These are phyloP conservation scores for Chenopodium formosanum DNA, from an alignment of 148 eudicot species.

Conservation along the genomic window DNA sequence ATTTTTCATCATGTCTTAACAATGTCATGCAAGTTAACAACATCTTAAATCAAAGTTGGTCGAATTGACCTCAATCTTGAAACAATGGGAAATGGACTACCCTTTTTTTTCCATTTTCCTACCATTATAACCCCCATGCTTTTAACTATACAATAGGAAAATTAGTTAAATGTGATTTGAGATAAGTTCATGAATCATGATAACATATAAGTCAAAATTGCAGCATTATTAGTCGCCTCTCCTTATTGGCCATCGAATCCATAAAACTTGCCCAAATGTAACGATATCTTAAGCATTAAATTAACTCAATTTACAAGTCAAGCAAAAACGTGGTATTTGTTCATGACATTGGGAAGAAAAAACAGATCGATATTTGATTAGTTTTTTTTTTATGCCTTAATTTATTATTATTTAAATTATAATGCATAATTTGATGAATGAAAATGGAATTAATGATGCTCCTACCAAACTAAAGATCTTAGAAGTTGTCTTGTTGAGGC, in stretches of 20 bases:
- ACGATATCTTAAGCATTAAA: neutral
- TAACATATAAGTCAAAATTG: neutral
- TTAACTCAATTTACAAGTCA: neutral
- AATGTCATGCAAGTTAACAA: no score
- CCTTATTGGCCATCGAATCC: neutral
- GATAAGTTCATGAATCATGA: neutral
- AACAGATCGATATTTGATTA: neutral
- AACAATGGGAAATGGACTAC: no score
- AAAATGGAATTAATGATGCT: neutral
- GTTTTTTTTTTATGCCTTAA: neutral
- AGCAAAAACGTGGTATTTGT: neutral
- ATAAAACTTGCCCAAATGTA: neutral
- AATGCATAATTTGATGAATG: neutral
- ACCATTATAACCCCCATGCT: neutral
- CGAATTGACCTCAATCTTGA: no score
- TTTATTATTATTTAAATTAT: neutral
- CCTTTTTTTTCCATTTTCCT: neutral
- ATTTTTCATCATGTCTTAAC: no score
- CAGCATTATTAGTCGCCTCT: neutral
- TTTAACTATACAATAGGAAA: no score
- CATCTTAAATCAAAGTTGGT: no score
- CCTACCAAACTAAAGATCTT: neutral
- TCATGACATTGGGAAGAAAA: neutral
- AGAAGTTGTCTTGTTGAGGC: neutral
- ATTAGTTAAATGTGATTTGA: no score